A percentile compares a stretch with the other conserved stretches of the same genome.
Evolutionary conservation across 306 rosid genomes (phyloP).

Genomic region (Quercus wislizeni): DNA sequence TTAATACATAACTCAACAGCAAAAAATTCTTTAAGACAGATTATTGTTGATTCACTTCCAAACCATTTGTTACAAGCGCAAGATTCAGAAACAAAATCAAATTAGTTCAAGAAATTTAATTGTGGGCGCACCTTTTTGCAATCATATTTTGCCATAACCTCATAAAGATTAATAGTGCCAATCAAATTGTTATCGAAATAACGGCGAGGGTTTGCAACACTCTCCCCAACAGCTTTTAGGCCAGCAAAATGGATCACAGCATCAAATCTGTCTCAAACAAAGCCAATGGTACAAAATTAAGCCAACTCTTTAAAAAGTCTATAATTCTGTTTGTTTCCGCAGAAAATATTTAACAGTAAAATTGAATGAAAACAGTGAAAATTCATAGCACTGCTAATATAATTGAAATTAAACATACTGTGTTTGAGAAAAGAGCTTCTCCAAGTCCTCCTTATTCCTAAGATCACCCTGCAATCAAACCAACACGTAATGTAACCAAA

Average conservation of each 20-base stretch:
- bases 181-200: constrained; percentile 68
- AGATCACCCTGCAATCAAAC: constrained; percentile 62
- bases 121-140: constrained; percentile 63
- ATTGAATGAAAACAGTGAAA: background rate
- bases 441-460: constrained; percentile 71
- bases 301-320: too few species aligned
- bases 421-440: constrained; percentile 59
- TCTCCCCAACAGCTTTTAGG: constrained; percentile 86
- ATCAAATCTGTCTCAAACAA: constrained; percentile 55
- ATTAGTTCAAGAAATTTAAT: background rate
- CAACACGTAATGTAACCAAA: background rate
- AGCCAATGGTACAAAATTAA: background rate
- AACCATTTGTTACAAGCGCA: background rate
- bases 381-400: background rate
- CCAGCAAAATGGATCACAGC: constrained; percentile 96
- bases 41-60: too few species aligned
- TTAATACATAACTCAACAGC: too few species aligned
- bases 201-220: constrained; percentile 67
- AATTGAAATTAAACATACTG: constrained; percentile 29
- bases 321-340: too few species aligned
- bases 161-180: constrained; percentile 82
- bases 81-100: background rate
- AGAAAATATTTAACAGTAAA: background rate
- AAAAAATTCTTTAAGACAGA: too few species aligned
- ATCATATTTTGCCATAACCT: constrained; percentile 73